A percentile compares a stretch with the other conserved stretches of the same genome.
These are phyloP conservation scores for Stachybotrys echinatus DNA, from an alignment of 2,329 filamentous ascomycete species.

Conservation along the genomic window DNA sequence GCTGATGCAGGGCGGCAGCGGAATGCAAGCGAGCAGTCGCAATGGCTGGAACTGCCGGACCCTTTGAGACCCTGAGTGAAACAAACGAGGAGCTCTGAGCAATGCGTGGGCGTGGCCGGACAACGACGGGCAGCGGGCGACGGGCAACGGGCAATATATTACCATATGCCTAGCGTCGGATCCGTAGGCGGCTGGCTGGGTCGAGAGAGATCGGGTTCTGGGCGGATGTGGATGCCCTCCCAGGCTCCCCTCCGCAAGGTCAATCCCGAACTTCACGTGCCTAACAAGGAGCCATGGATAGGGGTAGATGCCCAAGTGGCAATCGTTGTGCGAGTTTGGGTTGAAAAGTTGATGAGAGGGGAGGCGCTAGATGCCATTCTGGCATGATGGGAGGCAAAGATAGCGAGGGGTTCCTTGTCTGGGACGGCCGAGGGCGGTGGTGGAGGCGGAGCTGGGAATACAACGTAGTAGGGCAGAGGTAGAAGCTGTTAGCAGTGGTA, in stretches of 20 bases:
- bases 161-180: too few species aligned
- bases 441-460: not conserved
- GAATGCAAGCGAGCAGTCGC: not conserved
- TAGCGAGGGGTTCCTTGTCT: not conserved
- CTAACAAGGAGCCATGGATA: not conserved
- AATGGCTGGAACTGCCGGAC: not conserved
- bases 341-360: not conserved
- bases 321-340: not conserved
- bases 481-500: too few species aligned
- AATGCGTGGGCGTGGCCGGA: too few species aligned
- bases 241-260: not conserved
- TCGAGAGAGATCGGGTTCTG: not conserved
- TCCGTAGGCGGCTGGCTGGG: too few species aligned
- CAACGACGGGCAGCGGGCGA: too few species aligned
- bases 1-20: not conserved
- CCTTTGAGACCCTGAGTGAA: not conserved
- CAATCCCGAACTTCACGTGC: not conserved
- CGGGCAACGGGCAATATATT: too few species aligned
- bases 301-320: not conserved
- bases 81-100: too few species aligned
- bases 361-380: not conserved
- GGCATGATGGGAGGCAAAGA: not conserved
- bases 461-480: too few species aligned
- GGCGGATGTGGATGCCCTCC: not conserved
- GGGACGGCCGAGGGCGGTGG: too few species aligned